Conservation (phyloP, 768 basidiomycete genomes). For the Kwoniella newhampshirensis region DNA sequence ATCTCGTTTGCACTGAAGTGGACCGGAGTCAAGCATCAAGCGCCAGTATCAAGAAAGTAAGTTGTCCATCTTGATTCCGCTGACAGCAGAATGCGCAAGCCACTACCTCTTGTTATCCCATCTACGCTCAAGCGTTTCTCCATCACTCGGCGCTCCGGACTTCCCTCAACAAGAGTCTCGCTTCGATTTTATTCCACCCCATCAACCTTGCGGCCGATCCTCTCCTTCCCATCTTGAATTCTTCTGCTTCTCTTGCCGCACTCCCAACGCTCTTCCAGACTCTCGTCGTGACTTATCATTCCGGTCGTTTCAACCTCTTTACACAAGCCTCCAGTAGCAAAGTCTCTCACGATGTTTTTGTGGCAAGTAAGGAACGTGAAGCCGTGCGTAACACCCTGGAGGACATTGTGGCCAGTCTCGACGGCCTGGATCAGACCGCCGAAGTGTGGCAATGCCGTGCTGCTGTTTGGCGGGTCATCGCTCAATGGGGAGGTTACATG, state of each 20-base stretch:
- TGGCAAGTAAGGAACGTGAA: constrained; percentile 31
- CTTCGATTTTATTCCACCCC: constrained; percentile 14
- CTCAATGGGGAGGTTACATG: constrained; percentile 40
- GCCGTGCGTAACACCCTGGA: constrained; percentile 18
- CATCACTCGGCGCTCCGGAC: not conserved
- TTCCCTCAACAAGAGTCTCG: constrained; percentile 4
- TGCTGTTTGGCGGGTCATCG: constrained; percentile 26
- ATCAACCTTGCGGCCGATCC: constrained; percentile 11
- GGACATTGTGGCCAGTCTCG: constrained; percentile 7
- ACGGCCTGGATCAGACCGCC: not conserved
- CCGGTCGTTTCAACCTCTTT: constrained; percentile 33
- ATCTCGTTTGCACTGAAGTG: not conserved
- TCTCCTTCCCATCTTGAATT: constrained; percentile 3
- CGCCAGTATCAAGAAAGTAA: constrained; percentile 14
- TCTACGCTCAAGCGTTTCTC: not conserved
- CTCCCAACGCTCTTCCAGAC: constrained; percentile 14
- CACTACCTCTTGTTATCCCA: not conserved
- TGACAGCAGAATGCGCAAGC: constrained; percentile 2
- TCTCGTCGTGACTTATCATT: constrained; percentile 18
- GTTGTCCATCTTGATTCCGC: not conserved
- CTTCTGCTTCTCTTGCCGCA: not conserved
- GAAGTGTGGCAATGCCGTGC: constrained; percentile 14
- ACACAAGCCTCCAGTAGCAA: constrained; percentile 33
- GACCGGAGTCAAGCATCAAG: not conserved
- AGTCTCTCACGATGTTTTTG: constrained; percentile 33